Percentiles rank a stretch among this genome's conserved stretches.
Evolutionary conservation across 2,329 filamentous ascomycete species (phyloP).

Genomic region (Colletotrichum australisinense): DNA sequence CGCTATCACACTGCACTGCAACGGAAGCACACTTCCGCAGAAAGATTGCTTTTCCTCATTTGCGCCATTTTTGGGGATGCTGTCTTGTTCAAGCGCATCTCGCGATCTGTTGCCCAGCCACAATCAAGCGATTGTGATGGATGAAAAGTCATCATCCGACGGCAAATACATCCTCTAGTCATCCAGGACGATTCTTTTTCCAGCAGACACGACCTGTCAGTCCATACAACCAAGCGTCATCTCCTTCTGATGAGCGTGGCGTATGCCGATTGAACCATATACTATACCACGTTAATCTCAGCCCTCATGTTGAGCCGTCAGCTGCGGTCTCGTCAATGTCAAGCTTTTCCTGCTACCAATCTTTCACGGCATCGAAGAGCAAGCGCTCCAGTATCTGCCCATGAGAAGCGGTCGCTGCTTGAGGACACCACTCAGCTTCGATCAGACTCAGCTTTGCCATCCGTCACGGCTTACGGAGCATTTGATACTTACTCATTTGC

Average conservation of each 20-base stretch:
- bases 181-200: neutral
- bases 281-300: neutral
- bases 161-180: neutral
- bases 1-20: slow-evolving; percentile 20
- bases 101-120: neutral
- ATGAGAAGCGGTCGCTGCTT: neutral
- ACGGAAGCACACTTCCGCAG: neutral
- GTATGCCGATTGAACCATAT: neutral
- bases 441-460: neutral
- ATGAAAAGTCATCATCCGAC: neutral
- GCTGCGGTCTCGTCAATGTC: neutral
- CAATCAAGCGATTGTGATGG: slow-evolving; percentile 27
- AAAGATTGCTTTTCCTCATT: neutral
- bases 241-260: neutral
- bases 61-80: slow-evolving; percentile 23
- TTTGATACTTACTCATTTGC: neutral
- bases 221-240: neutral
- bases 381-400: slow-evolving; percentile 1
- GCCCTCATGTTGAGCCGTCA: neutral
- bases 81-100: neutral
- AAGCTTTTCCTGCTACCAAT: neutral
- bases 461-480: neutral
- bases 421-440: neutral
- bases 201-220: neutral
- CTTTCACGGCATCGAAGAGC: neutral